A percentile compares a stretch with the other conserved stretches of the same genome.
These are phyloP conservation scores for Mortierella sp. DNA, from an alignment of 371 early-diverging fungal genomes.

Conservation along the genomic window DNA sequence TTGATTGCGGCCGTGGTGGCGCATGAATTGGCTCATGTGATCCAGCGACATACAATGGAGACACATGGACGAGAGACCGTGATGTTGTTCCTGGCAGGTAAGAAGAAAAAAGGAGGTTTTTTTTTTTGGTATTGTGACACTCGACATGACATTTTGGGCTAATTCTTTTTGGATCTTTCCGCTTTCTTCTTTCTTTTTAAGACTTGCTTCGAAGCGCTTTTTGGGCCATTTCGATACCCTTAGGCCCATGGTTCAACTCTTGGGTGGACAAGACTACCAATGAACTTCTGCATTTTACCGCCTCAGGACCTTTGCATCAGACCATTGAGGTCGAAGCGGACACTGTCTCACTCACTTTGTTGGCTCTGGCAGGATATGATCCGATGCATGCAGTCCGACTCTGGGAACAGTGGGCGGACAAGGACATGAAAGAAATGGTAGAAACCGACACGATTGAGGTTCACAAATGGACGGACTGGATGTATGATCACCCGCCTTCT, in stretches of 20 bases:
- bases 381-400: constrained; percentile 59
- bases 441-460: constrained; percentile 32
- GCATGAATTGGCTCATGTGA: constrained; percentile 71
- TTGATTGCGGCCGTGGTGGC: constrained; percentile 67
- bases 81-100: constrained; percentile 47
- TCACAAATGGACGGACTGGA: constrained; percentile 52
- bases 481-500: constrained; percentile 53
- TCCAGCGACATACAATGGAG: constrained; percentile 72
- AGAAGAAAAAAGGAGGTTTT: not conserved
- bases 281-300: constrained; percentile 33
- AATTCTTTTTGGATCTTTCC: not conserved
- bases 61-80: constrained; percentile 60
- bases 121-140: not conserved
- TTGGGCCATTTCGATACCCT: constrained; percentile 48
- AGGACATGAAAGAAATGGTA: constrained; percentile 44
- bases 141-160: not conserved
- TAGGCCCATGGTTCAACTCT: constrained; percentile 53
- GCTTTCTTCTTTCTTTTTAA: constrained; percentile 1
- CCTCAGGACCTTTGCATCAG: constrained; percentile 48
- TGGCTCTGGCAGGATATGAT: constrained; percentile 69
- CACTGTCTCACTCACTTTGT: constrained; percentile 62
- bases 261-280: constrained; percentile 44
- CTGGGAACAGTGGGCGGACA: constrained; percentile 59
- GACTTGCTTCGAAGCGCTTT: constrained; percentile 43
- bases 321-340: constrained; percentile 58